These are phyloP conservation scores for Cutaneotrichosporon cyanovorans DNA, from an alignment of 1,284 basidiomycete genomes.

Conservation along the genomic window DNA sequence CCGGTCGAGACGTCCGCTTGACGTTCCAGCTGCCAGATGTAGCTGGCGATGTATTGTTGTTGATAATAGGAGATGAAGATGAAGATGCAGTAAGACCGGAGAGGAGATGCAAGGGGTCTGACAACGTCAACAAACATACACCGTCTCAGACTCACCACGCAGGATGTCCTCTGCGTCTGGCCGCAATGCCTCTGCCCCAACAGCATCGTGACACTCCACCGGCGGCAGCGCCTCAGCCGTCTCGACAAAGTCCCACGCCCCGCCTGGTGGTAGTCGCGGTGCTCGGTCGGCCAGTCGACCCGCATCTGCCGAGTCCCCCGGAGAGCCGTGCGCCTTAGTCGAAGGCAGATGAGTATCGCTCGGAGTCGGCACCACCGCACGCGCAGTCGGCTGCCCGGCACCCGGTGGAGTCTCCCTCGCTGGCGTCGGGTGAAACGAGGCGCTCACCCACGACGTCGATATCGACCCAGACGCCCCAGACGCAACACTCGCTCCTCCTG, in stretches of 20 bases:
- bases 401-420: constrained; percentile 22
- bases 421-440: constrained; percentile 27
- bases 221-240: constrained; percentile 20
- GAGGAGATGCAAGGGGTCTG: constrained; percentile 54
- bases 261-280: constrained; percentile 31
- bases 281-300: no score
- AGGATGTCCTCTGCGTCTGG: constrained; percentile 65
- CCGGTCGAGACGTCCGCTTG: no score
- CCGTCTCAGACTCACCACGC: constrained; percentile 51
- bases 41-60: no score
- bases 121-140: constrained; percentile 7
- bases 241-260: constrained; percentile 44
- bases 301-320: no score
- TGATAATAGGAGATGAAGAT: not conserved
- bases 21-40: no score
- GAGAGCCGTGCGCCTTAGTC: no score
- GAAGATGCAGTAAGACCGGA: constrained; percentile 15
- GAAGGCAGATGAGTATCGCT: no score
- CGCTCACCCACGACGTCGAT: constrained; percentile 33
- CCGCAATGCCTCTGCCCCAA: constrained; percentile 52
- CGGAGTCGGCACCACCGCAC: not conserved
- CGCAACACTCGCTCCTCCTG: not conserved
- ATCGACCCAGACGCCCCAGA: constrained; percentile 9
- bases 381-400: not conserved
- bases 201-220: constrained; percentile 1